These are phyloP conservation scores for Suillus fuscotomentosus DNA, from an alignment of 768 basidiomycete genomes.

Conservation along the genomic window DNA sequence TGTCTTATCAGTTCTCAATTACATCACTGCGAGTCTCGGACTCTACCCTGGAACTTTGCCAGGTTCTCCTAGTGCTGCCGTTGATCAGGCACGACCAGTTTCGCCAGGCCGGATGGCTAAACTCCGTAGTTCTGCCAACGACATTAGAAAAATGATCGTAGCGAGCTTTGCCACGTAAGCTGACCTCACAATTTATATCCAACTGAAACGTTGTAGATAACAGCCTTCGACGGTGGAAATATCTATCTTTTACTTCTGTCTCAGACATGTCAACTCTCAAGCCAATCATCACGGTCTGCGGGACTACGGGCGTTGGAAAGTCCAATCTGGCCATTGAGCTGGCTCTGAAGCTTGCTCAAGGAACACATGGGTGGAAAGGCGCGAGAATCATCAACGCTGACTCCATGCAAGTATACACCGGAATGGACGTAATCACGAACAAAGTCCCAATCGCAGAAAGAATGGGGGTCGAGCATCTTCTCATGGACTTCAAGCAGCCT, in stretches of 20 bases:
- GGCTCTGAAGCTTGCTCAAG: conserved; percentile 55
- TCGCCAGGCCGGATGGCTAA: too few relatives aligned
- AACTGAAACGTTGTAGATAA: not conserved
- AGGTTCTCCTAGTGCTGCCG: not conserved
- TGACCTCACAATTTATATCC: not conserved
- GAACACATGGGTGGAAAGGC: conserved; percentile 44
- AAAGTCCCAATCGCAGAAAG: conserved; percentile 80
- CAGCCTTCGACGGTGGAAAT: not conserved
- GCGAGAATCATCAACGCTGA: conserved; percentile 92
- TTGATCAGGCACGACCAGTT: not conserved
- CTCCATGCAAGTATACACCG: conserved; percentile 94
- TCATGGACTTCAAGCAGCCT: conserved; percentile 86
- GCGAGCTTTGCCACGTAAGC: not conserved
- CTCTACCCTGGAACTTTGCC: not conserved
- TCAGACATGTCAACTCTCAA: conserved; percentile 35
- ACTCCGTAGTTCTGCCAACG: not conserved
- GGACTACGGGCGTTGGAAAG: conserved; percentile 96
- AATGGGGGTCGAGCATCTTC: conserved; percentile 79
- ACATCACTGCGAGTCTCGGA: not conserved
- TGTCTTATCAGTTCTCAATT: not conserved
- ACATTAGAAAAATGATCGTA: not conserved
- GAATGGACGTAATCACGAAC: conserved; percentile 92
- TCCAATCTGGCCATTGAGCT: conserved; percentile 89
- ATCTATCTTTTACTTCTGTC: not conserved
- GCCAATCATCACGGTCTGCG: conserved; percentile 83